Conservation (phyloP, 306 rosid species). For the Malus fusca region DNA sequence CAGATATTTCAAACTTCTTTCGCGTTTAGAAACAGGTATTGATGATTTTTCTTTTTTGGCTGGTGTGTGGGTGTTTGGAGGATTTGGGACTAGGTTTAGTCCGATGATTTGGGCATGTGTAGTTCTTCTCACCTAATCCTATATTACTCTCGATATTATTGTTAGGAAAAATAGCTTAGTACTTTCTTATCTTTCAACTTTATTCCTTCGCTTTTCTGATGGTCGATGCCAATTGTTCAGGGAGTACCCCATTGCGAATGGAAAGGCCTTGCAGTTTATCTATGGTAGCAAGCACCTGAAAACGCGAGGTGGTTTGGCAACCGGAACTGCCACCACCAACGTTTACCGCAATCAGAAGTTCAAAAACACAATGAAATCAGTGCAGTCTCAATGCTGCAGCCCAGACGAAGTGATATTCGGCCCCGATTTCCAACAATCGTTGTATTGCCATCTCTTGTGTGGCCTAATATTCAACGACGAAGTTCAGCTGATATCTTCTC, state of each 20-base stretch:
- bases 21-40: slow-evolving; percentile 77
- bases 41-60: background rate
- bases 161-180: background rate
- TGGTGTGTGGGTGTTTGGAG: too few species aligned
- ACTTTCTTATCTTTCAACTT: background rate
- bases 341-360: slow-evolving; percentile 37
- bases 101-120: background rate
- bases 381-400: slow-evolving; percentile 58
- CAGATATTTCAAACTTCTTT: slow-evolving; percentile 75
- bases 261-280: slow-evolving; percentile 69
- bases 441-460: slow-evolving; percentile 88
- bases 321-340: slow-evolving; percentile 85
- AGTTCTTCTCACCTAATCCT: background rate
- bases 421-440: slow-evolving; percentile 72
- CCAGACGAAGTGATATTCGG: slow-evolving; percentile 85
- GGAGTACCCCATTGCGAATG: slow-evolving; percentile 63
- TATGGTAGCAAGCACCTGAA: slow-evolving; percentile 74
- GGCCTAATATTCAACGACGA: slow-evolving; percentile 62
- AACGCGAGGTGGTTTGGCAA: slow-evolving; percentile 64
- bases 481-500: slow-evolving; percentile 48
- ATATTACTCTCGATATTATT: background rate
- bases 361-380: slow-evolving; percentile 37
- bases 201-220: slow-evolving; percentile 3
- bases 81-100: too few species aligned
- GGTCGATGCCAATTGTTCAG: slow-evolving; percentile 28